Conservation (phyloP, 768 basidiomycete species). For the Xerocomus spinulosus region DNA sequence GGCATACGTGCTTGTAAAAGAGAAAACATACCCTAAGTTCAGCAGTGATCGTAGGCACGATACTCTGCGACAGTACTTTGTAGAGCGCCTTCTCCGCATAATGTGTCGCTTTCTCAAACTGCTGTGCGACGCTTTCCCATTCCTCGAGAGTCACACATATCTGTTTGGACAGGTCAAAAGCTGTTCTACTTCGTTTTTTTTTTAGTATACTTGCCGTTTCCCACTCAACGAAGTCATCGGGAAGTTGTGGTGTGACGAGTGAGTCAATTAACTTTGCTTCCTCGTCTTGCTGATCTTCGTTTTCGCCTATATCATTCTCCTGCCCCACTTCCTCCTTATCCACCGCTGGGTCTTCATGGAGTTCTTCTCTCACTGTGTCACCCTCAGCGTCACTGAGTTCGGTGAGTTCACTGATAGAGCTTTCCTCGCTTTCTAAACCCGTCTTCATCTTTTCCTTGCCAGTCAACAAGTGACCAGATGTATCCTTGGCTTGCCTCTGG, state of each 20-base stretch:
- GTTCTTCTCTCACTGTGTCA: conserved; percentile 20
- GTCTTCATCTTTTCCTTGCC: conserved; percentile 34
- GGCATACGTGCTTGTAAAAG: background rate
- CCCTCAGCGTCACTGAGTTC: conserved; percentile 55
- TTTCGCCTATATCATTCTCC: background rate
- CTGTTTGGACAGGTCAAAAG: conserved; percentile 34
- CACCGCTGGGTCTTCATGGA: background rate
- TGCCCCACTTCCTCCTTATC: conserved; percentile 2
- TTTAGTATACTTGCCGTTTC: conserved; percentile 63
- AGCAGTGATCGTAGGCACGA: conserved; percentile 68
- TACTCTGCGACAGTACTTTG: conserved; percentile 56
- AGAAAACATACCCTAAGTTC: conserved; percentile 51
- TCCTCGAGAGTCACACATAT: conserved; percentile 79
- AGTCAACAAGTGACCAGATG: conserved; percentile 4
- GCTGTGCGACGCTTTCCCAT: conserved; percentile 77
- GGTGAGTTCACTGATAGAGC: conserved; percentile 69
- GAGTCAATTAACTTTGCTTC: background rate
- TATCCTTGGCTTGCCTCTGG: conserved; percentile 13
- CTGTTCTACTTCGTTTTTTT: no score
- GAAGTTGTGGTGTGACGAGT: conserved; percentile 22
- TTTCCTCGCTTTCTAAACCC: conserved; percentile 58
- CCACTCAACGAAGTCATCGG: conserved; percentile 77
- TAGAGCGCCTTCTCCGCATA: conserved; percentile 78
- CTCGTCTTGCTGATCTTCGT: conserved; percentile 3
- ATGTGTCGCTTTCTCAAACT: conserved; percentile 71